Conservation (phyloP, 768 basidiomycete species). For the Leucocoprinus birnbaumii region DNA sequence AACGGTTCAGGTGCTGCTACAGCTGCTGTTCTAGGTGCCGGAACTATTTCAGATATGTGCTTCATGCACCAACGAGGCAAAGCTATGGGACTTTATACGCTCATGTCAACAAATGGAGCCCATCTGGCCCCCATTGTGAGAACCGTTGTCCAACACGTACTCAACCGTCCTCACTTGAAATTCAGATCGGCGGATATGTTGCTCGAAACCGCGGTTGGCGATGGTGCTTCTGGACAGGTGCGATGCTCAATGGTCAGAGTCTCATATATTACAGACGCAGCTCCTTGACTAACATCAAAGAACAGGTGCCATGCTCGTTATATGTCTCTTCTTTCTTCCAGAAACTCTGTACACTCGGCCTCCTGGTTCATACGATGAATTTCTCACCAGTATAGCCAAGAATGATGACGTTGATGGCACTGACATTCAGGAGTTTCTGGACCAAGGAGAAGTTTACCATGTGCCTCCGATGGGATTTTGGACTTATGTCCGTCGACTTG, state of each 20-base stretch:
- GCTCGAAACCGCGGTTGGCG: constrained; percentile 34
- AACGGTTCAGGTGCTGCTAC: constrained; percentile 35
- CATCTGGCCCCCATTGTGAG: constrained; percentile 40
- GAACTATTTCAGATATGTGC: constrained; percentile 35
- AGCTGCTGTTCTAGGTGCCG: constrained; percentile 34
- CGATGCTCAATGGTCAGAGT: constrained; percentile 32
- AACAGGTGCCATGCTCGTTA: constrained; percentile 25
- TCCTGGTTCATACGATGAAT: constrained; percentile 11
- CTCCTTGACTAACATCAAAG: constrained; percentile 1
- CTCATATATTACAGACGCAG: background rate
- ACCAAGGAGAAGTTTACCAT: constrained; percentile 18
- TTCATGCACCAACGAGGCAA: constrained; percentile 36
- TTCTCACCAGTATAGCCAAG: constrained; percentile 12
- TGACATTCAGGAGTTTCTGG: constrained; percentile 11
- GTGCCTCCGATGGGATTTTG: constrained; percentile 24
- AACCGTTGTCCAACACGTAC: background rate
- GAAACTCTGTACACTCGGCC: constrained; percentile 38
- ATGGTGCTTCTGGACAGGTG: constrained; percentile 42
- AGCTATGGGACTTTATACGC: constrained; percentile 40
- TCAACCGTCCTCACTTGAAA: background rate
- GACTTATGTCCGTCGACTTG: constrained; percentile 25
- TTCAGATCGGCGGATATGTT: constrained; percentile 34
- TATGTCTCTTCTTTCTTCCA: constrained; percentile 35
- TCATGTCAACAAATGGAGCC: constrained; percentile 38
- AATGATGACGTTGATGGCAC: constrained; percentile 9